Evolutionary conservation across 1,284 basidiomycete species (phyloP).

Genomic region (Leucoagaricus sp.): DNA sequence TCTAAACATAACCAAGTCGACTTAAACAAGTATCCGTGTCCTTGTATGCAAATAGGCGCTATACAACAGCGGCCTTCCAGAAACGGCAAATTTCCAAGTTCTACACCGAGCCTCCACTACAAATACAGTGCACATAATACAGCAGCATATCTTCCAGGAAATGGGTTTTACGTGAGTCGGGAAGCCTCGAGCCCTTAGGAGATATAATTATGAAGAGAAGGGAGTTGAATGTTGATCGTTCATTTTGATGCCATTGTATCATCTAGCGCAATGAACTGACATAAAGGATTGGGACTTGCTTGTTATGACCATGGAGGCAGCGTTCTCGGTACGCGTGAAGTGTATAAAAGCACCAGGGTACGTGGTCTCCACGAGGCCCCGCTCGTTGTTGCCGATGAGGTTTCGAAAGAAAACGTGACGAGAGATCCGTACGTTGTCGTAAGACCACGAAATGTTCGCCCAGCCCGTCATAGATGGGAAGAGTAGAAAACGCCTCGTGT

Average conservation of each 20-base stretch:
- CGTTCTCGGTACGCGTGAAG: neutral
- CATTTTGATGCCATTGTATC: neutral
- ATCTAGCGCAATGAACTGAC: neutral
- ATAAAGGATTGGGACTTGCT: neutral
- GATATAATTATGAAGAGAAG: neutral
- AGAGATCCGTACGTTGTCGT: neutral
- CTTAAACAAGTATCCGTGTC: too few species aligned
- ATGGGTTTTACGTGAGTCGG: too few species aligned
- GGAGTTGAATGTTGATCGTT: too few species aligned
- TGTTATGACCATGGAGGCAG: neutral
- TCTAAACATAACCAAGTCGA: too few species aligned
- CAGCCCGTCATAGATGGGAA: neutral
- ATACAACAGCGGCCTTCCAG: neutral
- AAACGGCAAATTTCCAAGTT: neutral
- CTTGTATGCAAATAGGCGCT: constrained; percentile 1
- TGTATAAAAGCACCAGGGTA: neutral
- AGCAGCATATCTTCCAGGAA: too few species aligned
- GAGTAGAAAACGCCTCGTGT: neutral
- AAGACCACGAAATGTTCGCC: neutral
- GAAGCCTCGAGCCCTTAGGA: too few species aligned
- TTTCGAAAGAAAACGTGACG: neutral
- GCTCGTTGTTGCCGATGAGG: neutral
- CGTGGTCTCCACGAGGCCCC: neutral
- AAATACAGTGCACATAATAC: too few species aligned
- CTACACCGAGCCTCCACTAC: too few species aligned